Base-by-base conservation (phyloP, 179 eudicot genomes). In the Actinidia polygama region DNA sequence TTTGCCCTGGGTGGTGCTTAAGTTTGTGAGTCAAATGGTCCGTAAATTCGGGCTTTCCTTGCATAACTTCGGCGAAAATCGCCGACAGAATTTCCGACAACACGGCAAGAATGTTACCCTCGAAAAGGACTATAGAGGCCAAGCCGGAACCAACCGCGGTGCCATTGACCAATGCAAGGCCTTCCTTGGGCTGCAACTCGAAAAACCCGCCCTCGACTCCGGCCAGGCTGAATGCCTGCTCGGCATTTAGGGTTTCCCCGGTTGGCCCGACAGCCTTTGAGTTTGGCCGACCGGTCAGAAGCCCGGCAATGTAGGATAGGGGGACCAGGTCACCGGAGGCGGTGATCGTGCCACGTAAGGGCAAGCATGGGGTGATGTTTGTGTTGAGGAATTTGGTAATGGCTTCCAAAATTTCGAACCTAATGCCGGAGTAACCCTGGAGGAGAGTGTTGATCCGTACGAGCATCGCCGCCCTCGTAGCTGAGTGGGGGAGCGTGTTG, bases 371-470 rank as follows among this genome's bases (percentile, higher is more conserved):
- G 24, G 95, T 92, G 79, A 92, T 57, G 83, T 91, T 89, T 82
- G 81, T 59, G 92, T 92, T 92, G 50, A 92, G 92, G 79, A 92
- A 77, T n/a, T 81, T 82, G 10, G 95, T 79, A 44, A 92, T 86
- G 54, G 95, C 94, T 75, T 91, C 92, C 54, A 92, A 73, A 81
- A 92, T 90, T 58, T 91, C 93, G 72, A 91, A 92, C 0, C 95
- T 87, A 66, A 92, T 92, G 50, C 95, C 95, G 8, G 95, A 92
- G 89, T 92, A 92, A 0, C 95, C 95, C 81, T 92, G 95, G 47
- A 91, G 90, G 82, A 91, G 94, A 68, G 94, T 91, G 91, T 91
- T 91, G 87, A 91, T 90, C 18, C 94, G 62, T 12, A 92, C 95
- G 0, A 92, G 85, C 94, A 92, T 92, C 4, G 95, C 94, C 9